Conservation (phyloP, 2,329 filamentous ascomycete species). For the Phaeoacremonium minimum region DNA sequence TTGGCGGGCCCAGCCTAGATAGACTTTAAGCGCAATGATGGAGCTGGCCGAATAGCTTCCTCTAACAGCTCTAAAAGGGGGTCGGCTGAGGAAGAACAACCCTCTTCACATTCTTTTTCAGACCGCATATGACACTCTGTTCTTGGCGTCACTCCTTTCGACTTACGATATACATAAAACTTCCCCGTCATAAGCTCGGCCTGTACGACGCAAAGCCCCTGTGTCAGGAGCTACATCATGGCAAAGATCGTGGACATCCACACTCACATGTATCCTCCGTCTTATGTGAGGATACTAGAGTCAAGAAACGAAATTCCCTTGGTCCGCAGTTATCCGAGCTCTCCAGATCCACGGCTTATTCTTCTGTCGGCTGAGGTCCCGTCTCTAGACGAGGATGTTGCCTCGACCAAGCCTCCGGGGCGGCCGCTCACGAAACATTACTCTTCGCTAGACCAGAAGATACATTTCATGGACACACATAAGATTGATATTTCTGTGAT, state of each 20-base stretch:
- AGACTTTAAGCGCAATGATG: no score
- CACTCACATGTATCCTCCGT: conserved; percentile 66
- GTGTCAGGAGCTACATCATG: no score
- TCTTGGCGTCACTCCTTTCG: no score
- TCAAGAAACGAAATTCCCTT: conserved; percentile 62
- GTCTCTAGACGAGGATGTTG: conserved; percentile 34
- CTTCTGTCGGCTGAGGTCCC: conserved; percentile 40
- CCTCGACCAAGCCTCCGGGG: conserved; percentile 59
- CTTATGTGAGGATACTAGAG: conserved; percentile 57
- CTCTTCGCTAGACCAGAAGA: conserved; percentile 73
- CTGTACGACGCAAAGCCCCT: conserved; percentile 21
- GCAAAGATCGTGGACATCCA: conserved; percentile 58
- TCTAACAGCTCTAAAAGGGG: no score
- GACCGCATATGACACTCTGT: no score
- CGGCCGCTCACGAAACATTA: conserved; percentile 82
- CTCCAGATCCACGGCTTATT: conserved; percentile 51
- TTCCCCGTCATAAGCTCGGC: no score
- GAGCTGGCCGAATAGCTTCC: no score
- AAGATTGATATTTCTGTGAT: conserved; percentile 78
- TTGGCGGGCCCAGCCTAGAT: no score
- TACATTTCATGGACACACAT: conserved; percentile 85
- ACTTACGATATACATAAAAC: no score
- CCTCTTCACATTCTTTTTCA: no score
- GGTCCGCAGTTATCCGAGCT: conserved; percentile 59
- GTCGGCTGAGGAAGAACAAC: no score